Conservation (phyloP, 768 basidiomycete species). For the Termitomyces sp. region DNA sequence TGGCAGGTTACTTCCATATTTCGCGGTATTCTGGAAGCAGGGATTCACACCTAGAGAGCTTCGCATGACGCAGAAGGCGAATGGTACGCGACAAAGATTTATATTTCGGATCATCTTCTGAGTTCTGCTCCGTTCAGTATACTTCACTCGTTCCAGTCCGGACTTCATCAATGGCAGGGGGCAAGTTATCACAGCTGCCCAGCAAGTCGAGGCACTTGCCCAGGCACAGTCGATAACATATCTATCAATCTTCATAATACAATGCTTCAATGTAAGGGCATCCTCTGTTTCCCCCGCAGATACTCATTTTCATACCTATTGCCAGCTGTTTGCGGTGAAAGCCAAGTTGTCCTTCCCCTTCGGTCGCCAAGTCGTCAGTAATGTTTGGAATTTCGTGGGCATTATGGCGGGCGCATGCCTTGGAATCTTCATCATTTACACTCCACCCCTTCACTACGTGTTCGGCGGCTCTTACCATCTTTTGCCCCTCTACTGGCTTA, state of each 20-base stretch:
- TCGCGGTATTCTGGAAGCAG: constrained; percentile 58
- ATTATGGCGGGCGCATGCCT: constrained; percentile 57
- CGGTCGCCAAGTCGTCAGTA: constrained; percentile 47
- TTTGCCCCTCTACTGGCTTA: constrained; percentile 64
- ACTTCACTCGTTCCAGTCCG: constrained; percentile 41
- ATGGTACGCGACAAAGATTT: constrained; percentile 21
- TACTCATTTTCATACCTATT: neutral
- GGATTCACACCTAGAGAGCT: constrained; percentile 61
- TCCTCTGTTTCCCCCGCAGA: neutral
- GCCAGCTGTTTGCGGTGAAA: constrained; percentile 61
- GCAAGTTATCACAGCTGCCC: constrained; percentile 31
- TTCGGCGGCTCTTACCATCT: constrained; percentile 57
- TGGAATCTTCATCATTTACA: constrained; percentile 66
- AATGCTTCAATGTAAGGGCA: constrained; percentile 57
- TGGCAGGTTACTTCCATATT: constrained; percentile 53
- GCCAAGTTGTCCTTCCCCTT: constrained; percentile 62
- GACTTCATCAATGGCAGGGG: constrained; percentile 55
- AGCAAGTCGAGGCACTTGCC: constrained; percentile 54
- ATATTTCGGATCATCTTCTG: neutral
- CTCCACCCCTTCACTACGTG: constrained; percentile 62
- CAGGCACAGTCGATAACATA: constrained; percentile 65
- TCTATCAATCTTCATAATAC: constrained; percentile 61
- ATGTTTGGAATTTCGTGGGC: constrained; percentile 61
- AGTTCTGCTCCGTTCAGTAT: constrained; percentile 23
- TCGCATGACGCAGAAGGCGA: constrained; percentile 38